Conservation (phyloP, 176 grass and related monocot genomes). For the Aegilops tauschii region DNA sequence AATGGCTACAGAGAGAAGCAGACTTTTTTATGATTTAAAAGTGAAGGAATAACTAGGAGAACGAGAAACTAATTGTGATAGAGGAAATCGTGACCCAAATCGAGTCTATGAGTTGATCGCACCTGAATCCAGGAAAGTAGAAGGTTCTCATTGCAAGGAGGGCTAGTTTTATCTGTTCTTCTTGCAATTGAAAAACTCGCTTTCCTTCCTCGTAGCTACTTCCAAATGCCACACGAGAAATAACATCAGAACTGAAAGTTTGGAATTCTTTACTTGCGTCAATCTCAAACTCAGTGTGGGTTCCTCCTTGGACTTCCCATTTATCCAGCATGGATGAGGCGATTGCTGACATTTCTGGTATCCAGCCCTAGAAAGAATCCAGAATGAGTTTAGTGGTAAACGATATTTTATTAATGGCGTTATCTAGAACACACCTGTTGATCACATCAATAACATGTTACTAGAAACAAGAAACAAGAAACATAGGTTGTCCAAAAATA, state of each 20-base stretch:
- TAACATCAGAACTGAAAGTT: constrained; percentile 57
- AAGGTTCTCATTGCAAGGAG: constrained; percentile 65
- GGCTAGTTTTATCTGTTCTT: constrained; percentile 56
- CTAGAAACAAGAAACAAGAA: background rate
- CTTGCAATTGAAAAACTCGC: constrained; percentile 61
- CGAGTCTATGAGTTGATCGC: background rate
- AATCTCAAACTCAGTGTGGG: constrained; percentile 57
- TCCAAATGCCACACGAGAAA: constrained; percentile 83
- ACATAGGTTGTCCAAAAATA: background rate
- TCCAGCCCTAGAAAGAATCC: constrained; percentile 52
- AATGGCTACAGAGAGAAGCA: background rate
- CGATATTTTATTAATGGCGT: background rate
- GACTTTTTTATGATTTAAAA: background rate
- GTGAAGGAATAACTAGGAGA: background rate
- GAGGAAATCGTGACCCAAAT: background rate
- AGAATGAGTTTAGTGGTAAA: background rate
- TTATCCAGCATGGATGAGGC: constrained; percentile 56
- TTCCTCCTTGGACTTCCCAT: constrained; percentile 50
- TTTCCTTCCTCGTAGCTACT: constrained; percentile 82
- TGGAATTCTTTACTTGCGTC: constrained; percentile 63
- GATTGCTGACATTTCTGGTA: constrained; percentile 56
- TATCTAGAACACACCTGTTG: background rate
- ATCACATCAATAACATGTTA: background rate
- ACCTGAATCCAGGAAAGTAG: constrained; percentile 88
- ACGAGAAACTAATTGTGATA: too few relatives aligned